Evolutionary conservation across 2,329 filamentous ascomycete genomes (phyloP), one percentile per base, ranked within the genome.

Genomic region (Colletotrichum tamarilloi): DNA sequence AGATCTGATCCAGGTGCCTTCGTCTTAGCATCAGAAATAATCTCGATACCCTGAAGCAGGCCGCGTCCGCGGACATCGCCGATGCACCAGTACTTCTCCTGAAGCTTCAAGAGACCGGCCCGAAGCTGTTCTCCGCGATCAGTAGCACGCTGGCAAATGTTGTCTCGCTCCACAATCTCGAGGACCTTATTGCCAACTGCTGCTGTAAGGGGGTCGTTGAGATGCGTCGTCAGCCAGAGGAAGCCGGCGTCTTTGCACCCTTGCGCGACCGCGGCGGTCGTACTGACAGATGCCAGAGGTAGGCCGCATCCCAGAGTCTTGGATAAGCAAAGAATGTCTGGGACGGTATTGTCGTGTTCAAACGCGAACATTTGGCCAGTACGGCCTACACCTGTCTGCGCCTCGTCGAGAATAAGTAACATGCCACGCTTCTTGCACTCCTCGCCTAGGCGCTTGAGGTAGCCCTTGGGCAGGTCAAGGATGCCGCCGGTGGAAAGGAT

Each of bases 301-400:
- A 90, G 76, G 0, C 88, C 87, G 72, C 85, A 87, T 0, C 88
- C 88, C 0, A 90, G 82, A 0, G 88, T 90, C 79, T 91, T 91
- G 57, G 84, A 85, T 5, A 90, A 78, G 0, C 83, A 83, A 9
- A 89, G 80, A 46, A 91, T 88, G 75, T 91, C 79, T 22, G 86
- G 81, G 46, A 89, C 78, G 28, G 85, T 76, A 32, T 59, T 85
- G 66, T 87, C 84, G 66, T 89, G 81, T 71, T 90, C 81, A 62
- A 91, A 88, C 0, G 89, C 90, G 63, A 92, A 91, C 84, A 92
- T 88, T 1, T 87, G 79, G 0, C 89, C 89, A 0, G 85, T 87
- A 1, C 90, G 83, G 0, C 89, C 89, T 3, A 91, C 82, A 0
- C 87, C 89, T 0, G 89, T 91, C 79, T 91, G 89, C 0, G 90